Conservation (phyloP, 768 basidiomycete species). For the Lactifluus volemus region DNA sequence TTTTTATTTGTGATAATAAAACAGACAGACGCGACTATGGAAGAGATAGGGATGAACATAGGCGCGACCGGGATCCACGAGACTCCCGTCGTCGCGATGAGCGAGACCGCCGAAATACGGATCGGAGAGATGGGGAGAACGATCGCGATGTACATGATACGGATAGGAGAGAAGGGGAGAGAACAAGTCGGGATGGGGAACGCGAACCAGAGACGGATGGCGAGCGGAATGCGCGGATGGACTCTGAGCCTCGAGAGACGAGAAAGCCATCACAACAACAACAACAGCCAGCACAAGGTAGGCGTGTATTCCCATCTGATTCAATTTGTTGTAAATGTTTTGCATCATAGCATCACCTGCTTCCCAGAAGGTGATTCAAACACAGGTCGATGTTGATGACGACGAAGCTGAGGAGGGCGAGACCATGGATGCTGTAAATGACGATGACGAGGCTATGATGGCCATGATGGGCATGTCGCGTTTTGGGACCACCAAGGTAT, state of each 20-base stretch:
- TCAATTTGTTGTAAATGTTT: neutral
- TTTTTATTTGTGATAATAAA: neutral
- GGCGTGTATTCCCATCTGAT: neutral
- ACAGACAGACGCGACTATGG: conserved; percentile 17
- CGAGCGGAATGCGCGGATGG: conserved; percentile 29
- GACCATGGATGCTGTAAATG: conserved; percentile 44
- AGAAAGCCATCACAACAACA: conserved; percentile 11
- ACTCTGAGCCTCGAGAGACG: conserved; percentile 12
- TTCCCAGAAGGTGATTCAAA: conserved; percentile 5
- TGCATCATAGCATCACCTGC: neutral
- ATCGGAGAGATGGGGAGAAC: conserved; percentile 16
- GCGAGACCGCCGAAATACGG: conserved; percentile 20
- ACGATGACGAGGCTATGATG: conserved; percentile 77
- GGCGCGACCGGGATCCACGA: conserved; percentile 15
- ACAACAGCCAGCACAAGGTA: conserved; percentile 9
- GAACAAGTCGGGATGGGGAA: conserved; percentile 30
- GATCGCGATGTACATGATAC: conserved; percentile 7
- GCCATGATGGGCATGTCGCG: conserved; percentile 83
- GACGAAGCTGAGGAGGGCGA: conserved; percentile 45
- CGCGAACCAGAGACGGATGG: conserved; percentile 35
- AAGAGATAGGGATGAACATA: conserved; percentile 16
- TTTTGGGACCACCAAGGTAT: conserved; percentile 86
- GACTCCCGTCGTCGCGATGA: conserved; percentile 18
- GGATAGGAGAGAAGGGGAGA: conserved; percentile 33
- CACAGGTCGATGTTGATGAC: conserved; percentile 1